These are phyloP conservation scores for Aethionema arabicum DNA, from an alignment of 345 rosid species.

Conservation along the genomic window DNA sequence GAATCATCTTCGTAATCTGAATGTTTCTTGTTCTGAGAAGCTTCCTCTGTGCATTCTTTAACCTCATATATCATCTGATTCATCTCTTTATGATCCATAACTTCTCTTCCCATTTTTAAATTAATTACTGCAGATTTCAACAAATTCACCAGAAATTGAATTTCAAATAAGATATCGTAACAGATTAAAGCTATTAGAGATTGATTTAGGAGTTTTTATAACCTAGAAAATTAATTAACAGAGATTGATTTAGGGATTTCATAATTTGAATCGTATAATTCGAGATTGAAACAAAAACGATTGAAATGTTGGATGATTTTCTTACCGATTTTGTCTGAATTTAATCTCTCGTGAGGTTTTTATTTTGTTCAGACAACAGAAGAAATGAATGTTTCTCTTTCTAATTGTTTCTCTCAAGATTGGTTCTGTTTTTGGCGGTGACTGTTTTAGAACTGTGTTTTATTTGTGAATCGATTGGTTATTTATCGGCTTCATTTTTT, in stretches of 20 bases:
- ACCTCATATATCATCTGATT: conserved; percentile 51
- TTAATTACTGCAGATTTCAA: conserved; percentile 37
- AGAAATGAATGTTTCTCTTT: conserved; percentile 7
- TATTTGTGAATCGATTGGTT: conserved; percentile 27
- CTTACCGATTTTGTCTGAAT: conserved; percentile 31
- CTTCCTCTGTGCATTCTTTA: conserved; percentile 40
- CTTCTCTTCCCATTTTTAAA: conserved; percentile 65
- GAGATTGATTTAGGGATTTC: background rate
- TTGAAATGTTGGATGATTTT: background rate
- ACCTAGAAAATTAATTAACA: too few relatives aligned
- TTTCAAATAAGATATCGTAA: background rate
- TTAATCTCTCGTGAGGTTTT: background rate
- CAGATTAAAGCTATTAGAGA: too few relatives aligned
- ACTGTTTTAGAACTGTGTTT: conserved; percentile 26
- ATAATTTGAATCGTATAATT: conserved; percentile 1
- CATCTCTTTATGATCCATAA: conserved; percentile 32
- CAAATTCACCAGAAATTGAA: background rate
- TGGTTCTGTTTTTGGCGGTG: conserved; percentile 38
- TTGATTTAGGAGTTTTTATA: too few relatives aligned
- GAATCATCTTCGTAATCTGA: conserved; percentile 79
- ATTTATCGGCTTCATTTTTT: conserved; percentile 34
- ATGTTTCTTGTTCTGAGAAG: conserved; percentile 46
- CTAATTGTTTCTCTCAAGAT: conserved; percentile 29
- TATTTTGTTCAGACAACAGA: conserved; percentile 21
- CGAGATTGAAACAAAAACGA: background rate